Base-by-base conservation (phyloP, 2,329 filamentous ascomycete species). In the Cylindrodendrum hubeiense region DNA sequence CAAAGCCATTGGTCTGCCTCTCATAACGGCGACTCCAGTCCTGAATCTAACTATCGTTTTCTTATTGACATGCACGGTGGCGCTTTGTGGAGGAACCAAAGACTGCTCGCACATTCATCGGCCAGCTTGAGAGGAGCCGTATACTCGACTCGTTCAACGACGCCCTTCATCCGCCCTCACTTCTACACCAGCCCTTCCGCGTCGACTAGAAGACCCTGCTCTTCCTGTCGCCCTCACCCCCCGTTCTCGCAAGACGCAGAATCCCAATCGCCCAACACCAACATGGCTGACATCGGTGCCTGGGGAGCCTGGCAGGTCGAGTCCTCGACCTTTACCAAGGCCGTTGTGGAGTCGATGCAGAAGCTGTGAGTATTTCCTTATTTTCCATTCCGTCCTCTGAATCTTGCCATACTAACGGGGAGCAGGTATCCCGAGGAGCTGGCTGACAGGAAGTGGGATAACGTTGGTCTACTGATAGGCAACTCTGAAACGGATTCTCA, bases 371-470 rank as follows among this genome's bases (percentile, higher is more conserved):
- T 83, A 4, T 15, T 28, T 3, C 13, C 21, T 3, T 4, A 8
- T 21, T 17, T 3, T 43, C 8, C 3, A 37, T 10, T 13, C 12
- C 4, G 26, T 12, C 21, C 10, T 17, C 5, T 26, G 30, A 22
- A 33, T 15, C 26, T 34, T 21, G n/a, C 6, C n/a, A 30, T 49
- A 34, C 58, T 67, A 21, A 64, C 24, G n/a, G 19, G 8, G 50
- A 37, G 4, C 12, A 96, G 94, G 65, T 99, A 97, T 77, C 96
- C 96, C 0, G 93, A 97, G 77, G 89, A 90, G 65, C 85, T 98
- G 44, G 96, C 96, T 10, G 96, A 98, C 77, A 91, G 91, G 72
- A 90, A 92, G 70, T 99, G 95, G 87, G 96, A 99, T 79, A 99
- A 99, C 76, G 97, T 97, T n/a, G 96, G 96, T 53, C 87, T 98